phyloP scores from a whole-genome alignment of 257 asterid genomes.

The Catharanthus roseus region DNA sequence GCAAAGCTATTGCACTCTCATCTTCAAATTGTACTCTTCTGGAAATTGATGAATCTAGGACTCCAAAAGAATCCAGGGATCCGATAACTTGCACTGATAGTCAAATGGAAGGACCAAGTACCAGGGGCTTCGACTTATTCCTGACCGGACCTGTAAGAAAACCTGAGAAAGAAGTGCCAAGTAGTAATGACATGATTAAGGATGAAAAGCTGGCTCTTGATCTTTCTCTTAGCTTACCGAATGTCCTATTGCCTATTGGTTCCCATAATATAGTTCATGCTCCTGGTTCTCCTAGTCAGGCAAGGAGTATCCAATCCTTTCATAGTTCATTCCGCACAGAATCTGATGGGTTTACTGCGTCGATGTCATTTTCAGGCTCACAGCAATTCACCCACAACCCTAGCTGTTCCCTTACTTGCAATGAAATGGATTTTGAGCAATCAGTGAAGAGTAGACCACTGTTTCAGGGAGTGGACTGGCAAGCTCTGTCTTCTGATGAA shows the following conservation, averaged over 20 bases:
- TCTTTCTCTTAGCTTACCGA: conserved; percentile 96
- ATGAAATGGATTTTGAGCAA: conserved; percentile 71
- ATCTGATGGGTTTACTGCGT: conserved; percentile 88
- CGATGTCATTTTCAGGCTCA: conserved; percentile 92
- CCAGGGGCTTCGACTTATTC: conserved; percentile 75
- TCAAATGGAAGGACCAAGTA: conserved; percentile 68
- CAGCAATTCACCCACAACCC: conserved; percentile 95
- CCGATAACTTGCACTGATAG: conserved; percentile 34
- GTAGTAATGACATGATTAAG: conserved; percentile 40
- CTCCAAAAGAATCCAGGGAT: conserved; percentile 39
- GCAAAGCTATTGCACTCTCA: conserved; percentile 49
- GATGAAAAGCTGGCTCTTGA: conserved; percentile 88
- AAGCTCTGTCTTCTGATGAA: conserved; percentile 72
- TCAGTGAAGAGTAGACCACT: conserved; percentile 89
- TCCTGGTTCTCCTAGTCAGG: conserved; percentile 88
- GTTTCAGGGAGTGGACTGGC: conserved; percentile 98
- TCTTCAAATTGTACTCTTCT: conserved; percentile 29
- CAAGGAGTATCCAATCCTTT: conserved; percentile 77
- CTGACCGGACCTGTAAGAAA: conserved; percentile 63
- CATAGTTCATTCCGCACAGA: conserved; percentile 74
- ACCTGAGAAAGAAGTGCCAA: conserved; percentile 50
- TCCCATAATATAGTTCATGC: conserved; percentile 45
- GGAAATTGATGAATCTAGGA: conserved; percentile 37
- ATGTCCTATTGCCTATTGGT: conserved; percentile 75
- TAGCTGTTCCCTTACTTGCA: conserved; percentile 86